phyloP scores from a whole-genome alignment of 805 yeast genomes.

The Monosporozyma siamensis region DNA sequence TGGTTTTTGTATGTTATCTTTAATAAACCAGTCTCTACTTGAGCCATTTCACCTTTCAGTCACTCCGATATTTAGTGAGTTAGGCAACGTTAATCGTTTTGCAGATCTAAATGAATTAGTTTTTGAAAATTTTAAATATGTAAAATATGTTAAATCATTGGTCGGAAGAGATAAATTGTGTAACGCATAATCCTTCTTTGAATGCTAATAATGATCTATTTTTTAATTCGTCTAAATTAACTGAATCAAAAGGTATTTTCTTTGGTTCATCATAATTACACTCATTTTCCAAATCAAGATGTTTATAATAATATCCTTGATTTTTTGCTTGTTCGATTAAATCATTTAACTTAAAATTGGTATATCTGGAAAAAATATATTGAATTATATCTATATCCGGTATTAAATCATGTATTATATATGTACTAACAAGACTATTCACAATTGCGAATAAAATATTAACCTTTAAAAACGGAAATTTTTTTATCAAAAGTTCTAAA shows the following conservation, averaged over 20 bases:
- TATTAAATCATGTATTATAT: not conserved
- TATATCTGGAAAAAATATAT: not conserved
- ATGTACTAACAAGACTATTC: not conserved
- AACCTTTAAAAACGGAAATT: not conserved
- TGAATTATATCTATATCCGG: not conserved
- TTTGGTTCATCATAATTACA: not conserved
- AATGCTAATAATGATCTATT: not conserved
- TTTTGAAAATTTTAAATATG: not conserved
- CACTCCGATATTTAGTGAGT: too few relatives aligned
- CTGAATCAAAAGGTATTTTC: constrained; percentile 1
- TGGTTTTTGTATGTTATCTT: too few relatives aligned
- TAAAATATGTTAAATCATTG: not conserved
- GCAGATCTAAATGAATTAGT: too few relatives aligned
- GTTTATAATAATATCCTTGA: not conserved
- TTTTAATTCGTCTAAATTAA: not conserved
- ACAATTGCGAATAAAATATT: not conserved
- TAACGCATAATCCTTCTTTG: not conserved
- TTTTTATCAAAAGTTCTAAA: not conserved
- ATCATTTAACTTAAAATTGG: not conserved
- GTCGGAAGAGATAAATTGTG: not conserved
- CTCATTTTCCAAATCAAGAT: not conserved
- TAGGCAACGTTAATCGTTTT: too few relatives aligned
- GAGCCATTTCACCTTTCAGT: too few relatives aligned
- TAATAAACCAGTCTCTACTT: too few relatives aligned
- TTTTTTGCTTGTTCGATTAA: not conserved